Evolutionary conservation across 2,329 filamentous ascomycete genomes (phyloP).

Genomic region (Torrubiella hemipterigena): DNA sequence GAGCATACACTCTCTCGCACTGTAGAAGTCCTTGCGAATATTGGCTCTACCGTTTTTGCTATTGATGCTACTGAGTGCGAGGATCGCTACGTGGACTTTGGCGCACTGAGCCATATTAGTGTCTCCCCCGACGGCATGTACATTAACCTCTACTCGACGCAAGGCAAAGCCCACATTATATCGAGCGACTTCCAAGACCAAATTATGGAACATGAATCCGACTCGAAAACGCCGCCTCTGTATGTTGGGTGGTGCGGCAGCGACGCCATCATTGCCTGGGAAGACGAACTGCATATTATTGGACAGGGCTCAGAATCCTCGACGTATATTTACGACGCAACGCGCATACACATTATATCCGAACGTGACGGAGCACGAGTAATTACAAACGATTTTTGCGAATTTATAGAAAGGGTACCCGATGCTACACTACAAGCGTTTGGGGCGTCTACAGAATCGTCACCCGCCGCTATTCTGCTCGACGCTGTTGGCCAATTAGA

Average conservation of each 20-base stretch:
- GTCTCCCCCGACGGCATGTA: slow-evolving; percentile 87
- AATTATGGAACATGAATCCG: slow-evolving; percentile 82
- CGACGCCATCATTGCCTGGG: slow-evolving; percentile 91
- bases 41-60: slow-evolving; percentile 72
- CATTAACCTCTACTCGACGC: slow-evolving; percentile 74
- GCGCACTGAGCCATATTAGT: slow-evolving; percentile 80
- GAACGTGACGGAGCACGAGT: slow-evolving; percentile 78
- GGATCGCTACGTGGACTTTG: slow-evolving; percentile 81
- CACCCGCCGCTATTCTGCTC: slow-evolving; percentile 80
- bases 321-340: slow-evolving; percentile 80
- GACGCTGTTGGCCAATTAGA: slow-evolving; percentile 89
- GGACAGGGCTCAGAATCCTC: slow-evolving; percentile 68
- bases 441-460: slow-evolving; percentile 75
- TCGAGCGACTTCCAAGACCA: slow-evolving; percentile 91
- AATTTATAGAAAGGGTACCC: slow-evolving; percentile 92
- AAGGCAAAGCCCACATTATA: slow-evolving; percentile 82
- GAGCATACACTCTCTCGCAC: slow-evolving; percentile 81
- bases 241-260: slow-evolving; percentile 95
- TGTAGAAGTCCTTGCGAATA: slow-evolving; percentile 82
- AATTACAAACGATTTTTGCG: slow-evolving; percentile 87
- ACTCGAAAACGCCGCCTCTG: slow-evolving; percentile 71
- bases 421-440: slow-evolving; percentile 82
- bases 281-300: slow-evolving; percentile 91
- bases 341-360: slow-evolving; percentile 75
- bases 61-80: slow-evolving; percentile 84